Evolutionary conservation across 441 rosid species (phyloP), one percentile per base, ranked within the genome.

Genomic region (Brassica balearica): DNA sequence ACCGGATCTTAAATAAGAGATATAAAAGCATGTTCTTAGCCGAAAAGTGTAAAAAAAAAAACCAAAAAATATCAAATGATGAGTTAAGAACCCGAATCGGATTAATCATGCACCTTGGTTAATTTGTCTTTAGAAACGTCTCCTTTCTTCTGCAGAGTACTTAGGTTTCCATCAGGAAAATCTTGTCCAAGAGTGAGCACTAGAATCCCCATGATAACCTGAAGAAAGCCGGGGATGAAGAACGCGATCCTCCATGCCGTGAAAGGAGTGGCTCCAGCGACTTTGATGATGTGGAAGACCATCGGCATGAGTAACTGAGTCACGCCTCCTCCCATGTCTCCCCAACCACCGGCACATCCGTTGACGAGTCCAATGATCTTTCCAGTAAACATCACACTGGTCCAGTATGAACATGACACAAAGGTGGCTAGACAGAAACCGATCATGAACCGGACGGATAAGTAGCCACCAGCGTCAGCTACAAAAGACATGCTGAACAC

Each of bases 291-390:
- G 48, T 79, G 72, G 17, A 61, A 84, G 27, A 84, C 68, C 43
- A 79, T 23, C 2, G 84, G 85, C 85, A 84, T 84, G 19, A 84
- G 65, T 3, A 84, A 75, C 77, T 84, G 86, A 22, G 86, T 84
- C 23, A 68, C 86, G 0, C 85, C 85, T 8, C 86, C 84, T 29
- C 87, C 83, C 83, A 84, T 79, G 68, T 84, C 81, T 5, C 87
- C 87, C 83, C 87, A 84, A 6, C 85, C 86, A 10, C 79, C 86
- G 0, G 86, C 84, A 7, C 75, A 75, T 25, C 86, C 86, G 12
- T 84, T 84, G 25, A 81, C 86, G 0, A 81, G 74, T 2, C 86
- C 84, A 3, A 84, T 76, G 22, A 84, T 78, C 69, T 81, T 79
- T 10, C 83, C 83, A 20, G 62, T 81, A 59, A 84, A 84, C 86